Percentiles rank a stretch among this genome's conserved stretches.
Conservation (phyloP, 2,329 filamentous ascomycete species). For the Ilyonectria destructans region DNA sequence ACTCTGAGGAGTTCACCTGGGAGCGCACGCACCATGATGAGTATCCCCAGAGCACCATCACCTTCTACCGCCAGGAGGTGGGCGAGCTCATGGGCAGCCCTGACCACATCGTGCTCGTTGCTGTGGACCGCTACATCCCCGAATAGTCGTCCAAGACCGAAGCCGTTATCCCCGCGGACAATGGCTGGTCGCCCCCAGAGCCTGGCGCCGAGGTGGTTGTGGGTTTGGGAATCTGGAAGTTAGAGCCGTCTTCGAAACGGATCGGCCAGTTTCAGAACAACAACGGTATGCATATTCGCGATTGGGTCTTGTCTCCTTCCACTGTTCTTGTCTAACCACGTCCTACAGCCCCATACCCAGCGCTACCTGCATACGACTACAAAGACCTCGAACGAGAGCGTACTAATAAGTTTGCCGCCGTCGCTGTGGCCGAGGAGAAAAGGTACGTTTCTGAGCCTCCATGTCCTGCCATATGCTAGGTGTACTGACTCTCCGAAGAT, state of each 20-base stretch:
- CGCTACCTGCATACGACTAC: background rate
- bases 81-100: background rate
- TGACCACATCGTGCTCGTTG: constrained; percentile 13
- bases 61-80: constrained; percentile 14
- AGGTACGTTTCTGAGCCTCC: background rate
- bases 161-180: constrained; percentile 14
- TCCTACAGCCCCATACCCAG: constrained; percentile 5
- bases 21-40: constrained; percentile 14
- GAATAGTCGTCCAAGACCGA: constrained; percentile 8
- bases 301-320: background rate
- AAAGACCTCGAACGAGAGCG: background rate
- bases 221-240: constrained; percentile 6
- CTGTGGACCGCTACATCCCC: constrained; percentile 12
- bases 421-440: background rate
- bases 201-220: constrained; percentile 16
- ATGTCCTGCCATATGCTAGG: background rate
- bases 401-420: too few relatives aligned
- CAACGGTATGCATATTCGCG: background rate
- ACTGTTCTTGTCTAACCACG: background rate
- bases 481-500: background rate
- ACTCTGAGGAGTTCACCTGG: constrained; percentile 19
- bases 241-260: background rate
- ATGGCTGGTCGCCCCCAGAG: background rate
- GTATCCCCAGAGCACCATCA: constrained; percentile 21
- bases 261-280: constrained; percentile 1